A percentile compares a stretch with the other conserved stretches of the same genome.
Conservation (phyloP, 257 asterid species). For the Primulina huaijiensis region DNA sequence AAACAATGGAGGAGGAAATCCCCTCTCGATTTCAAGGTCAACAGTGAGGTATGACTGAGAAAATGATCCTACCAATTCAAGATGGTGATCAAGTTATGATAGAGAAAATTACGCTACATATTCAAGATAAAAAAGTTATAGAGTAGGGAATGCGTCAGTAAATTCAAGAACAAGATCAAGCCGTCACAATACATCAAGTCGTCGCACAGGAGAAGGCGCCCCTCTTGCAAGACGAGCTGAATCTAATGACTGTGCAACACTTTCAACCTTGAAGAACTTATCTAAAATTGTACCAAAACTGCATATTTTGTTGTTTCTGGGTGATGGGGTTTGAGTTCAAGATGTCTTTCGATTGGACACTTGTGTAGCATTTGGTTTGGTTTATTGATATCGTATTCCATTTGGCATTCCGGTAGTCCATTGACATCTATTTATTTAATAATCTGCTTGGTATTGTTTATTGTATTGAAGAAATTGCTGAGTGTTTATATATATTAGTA, state of each 20-base stretch:
- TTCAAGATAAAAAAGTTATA: conserved; percentile 20
- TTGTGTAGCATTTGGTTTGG: not conserved
- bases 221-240: not conserved
- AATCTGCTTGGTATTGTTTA: no score
- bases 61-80: conserved; percentile 17
- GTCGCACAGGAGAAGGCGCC: not conserved
- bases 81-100: conserved; percentile 22
- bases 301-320: not conserved
- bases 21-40: not conserved
- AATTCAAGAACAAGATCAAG: conserved; percentile 21
- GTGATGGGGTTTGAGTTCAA: not conserved
- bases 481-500: no score
- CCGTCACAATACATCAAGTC: conserved; percentile 7
- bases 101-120: conserved; percentile 1
- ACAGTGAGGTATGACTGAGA: not conserved
- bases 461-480: no score
- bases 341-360: not conserved
- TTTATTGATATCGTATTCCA: not conserved
- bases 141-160: not conserved
- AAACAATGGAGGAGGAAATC: not conserved
- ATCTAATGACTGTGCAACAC: not conserved
- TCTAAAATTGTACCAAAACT: not conserved
- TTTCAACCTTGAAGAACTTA: not conserved
- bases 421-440: not conserved
- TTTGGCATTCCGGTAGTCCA: not conserved